A percentile compares a stretch with the other conserved stretches of the same genome.
These are phyloP conservation scores for Entomortierella beljakovae DNA, from an alignment of 192 early-diverging fungal species.

Conservation along the genomic window DNA sequence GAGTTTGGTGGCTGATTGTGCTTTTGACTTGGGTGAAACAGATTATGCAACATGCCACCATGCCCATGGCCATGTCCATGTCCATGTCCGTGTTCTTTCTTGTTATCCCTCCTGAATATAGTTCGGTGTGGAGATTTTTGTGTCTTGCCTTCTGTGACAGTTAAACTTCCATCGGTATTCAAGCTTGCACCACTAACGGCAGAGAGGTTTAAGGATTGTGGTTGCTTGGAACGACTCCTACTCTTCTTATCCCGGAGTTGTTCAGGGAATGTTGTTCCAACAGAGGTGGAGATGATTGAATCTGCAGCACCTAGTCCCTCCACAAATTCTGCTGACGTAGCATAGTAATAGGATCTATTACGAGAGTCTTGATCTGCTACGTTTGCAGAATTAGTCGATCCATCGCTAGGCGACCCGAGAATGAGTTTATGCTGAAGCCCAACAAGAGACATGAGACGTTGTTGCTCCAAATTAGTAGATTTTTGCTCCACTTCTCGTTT, in stretches of 20 bases:
- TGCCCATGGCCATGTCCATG: too few relatives aligned
- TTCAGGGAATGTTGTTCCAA: conserved; percentile 35
- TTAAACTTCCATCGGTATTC: neutral
- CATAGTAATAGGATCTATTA: conserved; percentile 36
- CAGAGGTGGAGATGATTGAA: conserved; percentile 45
- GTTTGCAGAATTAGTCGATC: neutral
- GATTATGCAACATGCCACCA: conserved; percentile 31
- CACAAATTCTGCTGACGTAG: conserved; percentile 45
- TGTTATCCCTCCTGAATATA: conserved; percentile 25
- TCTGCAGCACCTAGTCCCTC: conserved; percentile 35
- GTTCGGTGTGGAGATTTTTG: conserved; percentile 7
- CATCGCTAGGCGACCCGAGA: neutral
- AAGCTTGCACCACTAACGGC: conserved; percentile 10
- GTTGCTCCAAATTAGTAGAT: conserved; percentile 16
- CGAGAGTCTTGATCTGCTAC: conserved; percentile 5
- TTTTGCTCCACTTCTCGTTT: conserved; percentile 47
- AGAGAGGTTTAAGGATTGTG: conserved; percentile 8
- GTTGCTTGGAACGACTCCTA: conserved; percentile 1
- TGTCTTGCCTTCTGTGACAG: neutral
- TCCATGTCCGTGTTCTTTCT: too few relatives aligned
- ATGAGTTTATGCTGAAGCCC: conserved; percentile 23
- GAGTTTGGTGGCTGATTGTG: conserved; percentile 37
- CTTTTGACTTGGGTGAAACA: conserved; percentile 38
- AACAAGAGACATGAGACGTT: conserved; percentile 27
- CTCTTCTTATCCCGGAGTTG: conserved; percentile 21